Evolutionary conservation across 176 grass and related monocot species (phyloP).

Genomic region (Secale cereale): DNA sequence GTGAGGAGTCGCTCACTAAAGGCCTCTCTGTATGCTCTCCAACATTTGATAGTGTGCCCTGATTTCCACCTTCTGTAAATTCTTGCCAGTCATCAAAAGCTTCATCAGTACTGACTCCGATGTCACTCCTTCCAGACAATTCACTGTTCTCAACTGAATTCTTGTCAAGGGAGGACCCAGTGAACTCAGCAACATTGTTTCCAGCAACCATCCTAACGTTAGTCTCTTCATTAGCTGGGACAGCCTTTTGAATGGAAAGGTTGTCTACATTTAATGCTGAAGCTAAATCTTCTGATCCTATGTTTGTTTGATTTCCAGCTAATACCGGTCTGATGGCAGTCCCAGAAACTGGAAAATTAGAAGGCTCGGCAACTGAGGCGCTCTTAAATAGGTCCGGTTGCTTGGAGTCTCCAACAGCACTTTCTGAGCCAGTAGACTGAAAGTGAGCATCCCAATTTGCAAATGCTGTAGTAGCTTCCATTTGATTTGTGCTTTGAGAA

Average conservation of each 20-base stretch:
- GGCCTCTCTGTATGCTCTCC: conserved; percentile 12
- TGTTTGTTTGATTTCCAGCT: conserved; percentile 42
- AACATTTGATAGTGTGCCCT: conserved; percentile 23
- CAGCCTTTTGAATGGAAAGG: conserved; percentile 38
- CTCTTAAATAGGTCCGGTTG: conserved; percentile 55
- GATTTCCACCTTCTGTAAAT: conserved; percentile 33
- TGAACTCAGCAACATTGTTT: conserved; percentile 31
- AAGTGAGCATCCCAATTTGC: conserved; percentile 84
- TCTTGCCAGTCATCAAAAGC: conserved; percentile 62
- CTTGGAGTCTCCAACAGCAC: conserved; percentile 20
- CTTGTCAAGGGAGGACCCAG: conserved; percentile 9
- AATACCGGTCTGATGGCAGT: conserved; percentile 11
- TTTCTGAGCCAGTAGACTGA: conserved; percentile 38
- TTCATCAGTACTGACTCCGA: conserved; percentile 30
- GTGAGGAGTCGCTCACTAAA: conserved; percentile 21
- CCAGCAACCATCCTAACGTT: conserved; percentile 15
- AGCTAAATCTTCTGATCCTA: conserved; percentile 37
- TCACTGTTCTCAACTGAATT: conserved; percentile 22
- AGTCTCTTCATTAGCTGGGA: neutral
- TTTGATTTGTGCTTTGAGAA: conserved; percentile 32
- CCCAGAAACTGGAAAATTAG: conserved; percentile 23
- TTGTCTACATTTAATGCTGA: conserved; percentile 30
- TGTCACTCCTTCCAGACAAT: conserved; percentile 26
- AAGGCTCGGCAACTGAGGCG: conserved; percentile 14
- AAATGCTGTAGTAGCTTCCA: conserved; percentile 48